Evolutionary conservation across 139 green algal genomes (phyloP).

Genomic region (Asterochloris erici): DNA sequence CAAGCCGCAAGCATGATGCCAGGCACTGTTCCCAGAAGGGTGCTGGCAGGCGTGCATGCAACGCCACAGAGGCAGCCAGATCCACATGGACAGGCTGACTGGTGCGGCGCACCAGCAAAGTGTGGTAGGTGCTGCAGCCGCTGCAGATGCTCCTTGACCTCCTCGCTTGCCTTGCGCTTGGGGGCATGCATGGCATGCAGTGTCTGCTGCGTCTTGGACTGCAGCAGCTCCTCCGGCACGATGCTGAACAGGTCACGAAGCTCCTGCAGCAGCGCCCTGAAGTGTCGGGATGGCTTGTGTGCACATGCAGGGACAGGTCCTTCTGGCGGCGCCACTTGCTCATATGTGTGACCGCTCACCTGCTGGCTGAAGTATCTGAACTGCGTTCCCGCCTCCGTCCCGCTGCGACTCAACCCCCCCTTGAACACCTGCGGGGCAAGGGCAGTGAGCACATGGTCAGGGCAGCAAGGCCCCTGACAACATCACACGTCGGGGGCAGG

Average conservation of each 20-base stretch:
- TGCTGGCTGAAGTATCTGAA: conserved; percentile 62
- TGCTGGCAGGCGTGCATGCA: background rate
- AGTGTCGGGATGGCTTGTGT: background rate
- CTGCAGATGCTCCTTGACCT: conserved; percentile 48
- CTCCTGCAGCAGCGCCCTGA: conserved; percentile 39
- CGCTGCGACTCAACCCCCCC: conserved; percentile 65
- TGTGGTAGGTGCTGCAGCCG: conserved; percentile 33
- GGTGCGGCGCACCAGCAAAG: conserved; percentile 31
- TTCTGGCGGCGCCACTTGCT: background rate
- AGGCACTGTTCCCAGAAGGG: background rate
- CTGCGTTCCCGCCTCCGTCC: conserved; percentile 72
- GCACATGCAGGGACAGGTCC: conserved; percentile 11
- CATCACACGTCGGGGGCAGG: no score
- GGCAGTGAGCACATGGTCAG: background rate
- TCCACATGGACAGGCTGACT: background rate
- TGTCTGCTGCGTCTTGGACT: conserved; percentile 59
- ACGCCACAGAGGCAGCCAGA: background rate
- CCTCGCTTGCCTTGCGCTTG: conserved; percentile 38
- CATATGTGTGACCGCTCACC: conserved; percentile 27
- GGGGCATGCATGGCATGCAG: conserved; percentile 62
- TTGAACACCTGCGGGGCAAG: conserved; percentile 59
- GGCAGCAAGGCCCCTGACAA: background rate
- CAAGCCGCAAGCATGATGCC: background rate
- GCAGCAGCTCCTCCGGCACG: conserved; percentile 42
- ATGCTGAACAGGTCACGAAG: conserved; percentile 77